A percentile compares a stretch with the other conserved stretches of the same genome.
These are phyloP conservation scores for Mortierella sp. DNA, from an alignment of 371 early-diverging fungal genomes.

Conservation along the genomic window DNA sequence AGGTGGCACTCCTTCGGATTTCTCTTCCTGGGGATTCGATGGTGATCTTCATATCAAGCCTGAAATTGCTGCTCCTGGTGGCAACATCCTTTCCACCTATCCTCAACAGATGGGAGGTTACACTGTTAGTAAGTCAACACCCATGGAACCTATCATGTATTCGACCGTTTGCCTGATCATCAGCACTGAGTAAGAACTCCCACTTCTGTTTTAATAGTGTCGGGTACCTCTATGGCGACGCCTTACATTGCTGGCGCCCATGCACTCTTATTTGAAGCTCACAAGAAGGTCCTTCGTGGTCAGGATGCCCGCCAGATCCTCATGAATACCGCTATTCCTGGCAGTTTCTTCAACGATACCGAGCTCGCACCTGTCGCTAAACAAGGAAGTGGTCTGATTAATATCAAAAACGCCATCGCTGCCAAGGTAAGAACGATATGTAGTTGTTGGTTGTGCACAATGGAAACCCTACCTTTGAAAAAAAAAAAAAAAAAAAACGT, in stretches of 20 bases:
- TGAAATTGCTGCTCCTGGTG: slow-evolving; percentile 77
- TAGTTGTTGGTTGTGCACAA: too few species aligned
- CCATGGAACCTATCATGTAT: too few species aligned
- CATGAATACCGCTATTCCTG: slow-evolving; percentile 63
- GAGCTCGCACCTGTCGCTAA: slow-evolving; percentile 60
- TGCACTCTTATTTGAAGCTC: slow-evolving; percentile 64
- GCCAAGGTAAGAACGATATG: slow-evolving; percentile 29
- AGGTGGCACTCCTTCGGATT: slow-evolving; percentile 62
- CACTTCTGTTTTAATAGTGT: too few species aligned
- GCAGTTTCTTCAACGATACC: slow-evolving; percentile 33
- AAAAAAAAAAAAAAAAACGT: too few species aligned
- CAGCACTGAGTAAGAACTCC: too few species aligned
- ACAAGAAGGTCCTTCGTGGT: slow-evolving; percentile 22
- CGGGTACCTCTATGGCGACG: slow-evolving; percentile 54
- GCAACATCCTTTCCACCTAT: slow-evolving; percentile 76
- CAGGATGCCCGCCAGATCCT: slow-evolving; percentile 48
- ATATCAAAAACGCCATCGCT: slow-evolving; percentile 66
- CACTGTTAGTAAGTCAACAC: slow-evolving; percentile 67
- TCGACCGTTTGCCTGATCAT: too few species aligned
- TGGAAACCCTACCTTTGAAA: too few species aligned
- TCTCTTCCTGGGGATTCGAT: slow-evolving; percentile 76
- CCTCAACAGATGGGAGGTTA: slow-evolving; percentile 60
- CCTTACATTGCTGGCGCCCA: slow-evolving; percentile 77
- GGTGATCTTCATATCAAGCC: slow-evolving; percentile 78
- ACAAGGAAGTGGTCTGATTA: slow-evolving; percentile 82